Conservation (phyloP, 441 rosid genomes). For the Eutrema salsugineum region DNA sequence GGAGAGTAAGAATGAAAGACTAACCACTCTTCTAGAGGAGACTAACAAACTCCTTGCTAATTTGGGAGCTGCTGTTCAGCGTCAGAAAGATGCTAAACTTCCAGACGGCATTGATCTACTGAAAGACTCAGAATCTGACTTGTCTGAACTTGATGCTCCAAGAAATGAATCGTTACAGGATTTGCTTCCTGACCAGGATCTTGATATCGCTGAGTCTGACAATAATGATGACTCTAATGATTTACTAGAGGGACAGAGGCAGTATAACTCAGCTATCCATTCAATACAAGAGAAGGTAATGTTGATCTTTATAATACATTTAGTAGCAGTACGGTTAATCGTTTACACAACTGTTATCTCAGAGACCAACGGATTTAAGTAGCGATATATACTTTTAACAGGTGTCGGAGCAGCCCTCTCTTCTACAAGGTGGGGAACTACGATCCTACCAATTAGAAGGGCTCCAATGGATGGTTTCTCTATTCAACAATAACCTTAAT, state of each 20-base stretch:
- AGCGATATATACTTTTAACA: constrained; percentile 36
- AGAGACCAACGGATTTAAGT: constrained; percentile 23
- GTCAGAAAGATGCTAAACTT: constrained; percentile 84
- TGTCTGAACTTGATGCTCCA: constrained; percentile 68
- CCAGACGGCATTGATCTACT: constrained; percentile 68
- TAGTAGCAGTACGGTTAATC: not conserved
- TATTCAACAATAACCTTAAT: constrained; percentile 95
- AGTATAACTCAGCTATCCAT: constrained; percentile 96
- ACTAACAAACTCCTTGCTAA: constrained; percentile 93
- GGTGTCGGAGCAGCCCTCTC: constrained; percentile 95
- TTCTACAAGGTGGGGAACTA: constrained; percentile 95
- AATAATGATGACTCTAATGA: constrained; percentile 73
- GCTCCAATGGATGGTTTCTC: constrained; percentile 99
- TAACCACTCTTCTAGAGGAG: constrained; percentile 92
- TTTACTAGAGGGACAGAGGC: constrained; percentile 97
- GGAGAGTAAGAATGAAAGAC: constrained; percentile 97
- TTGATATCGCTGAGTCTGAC: constrained; percentile 66
- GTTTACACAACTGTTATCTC: not conserved
- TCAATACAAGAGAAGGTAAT: constrained; percentile 92
- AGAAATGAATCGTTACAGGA: constrained; percentile 68
- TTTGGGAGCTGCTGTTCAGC: constrained; percentile 99
- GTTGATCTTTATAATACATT: not conserved
- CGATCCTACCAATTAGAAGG: constrained; percentile 97
- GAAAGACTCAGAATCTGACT: constrained; percentile 69
- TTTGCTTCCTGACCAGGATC: constrained; percentile 64